Base-by-base conservation (phyloP, 805 yeast genomes). In the Yamadazyma nakazawae region DNA sequence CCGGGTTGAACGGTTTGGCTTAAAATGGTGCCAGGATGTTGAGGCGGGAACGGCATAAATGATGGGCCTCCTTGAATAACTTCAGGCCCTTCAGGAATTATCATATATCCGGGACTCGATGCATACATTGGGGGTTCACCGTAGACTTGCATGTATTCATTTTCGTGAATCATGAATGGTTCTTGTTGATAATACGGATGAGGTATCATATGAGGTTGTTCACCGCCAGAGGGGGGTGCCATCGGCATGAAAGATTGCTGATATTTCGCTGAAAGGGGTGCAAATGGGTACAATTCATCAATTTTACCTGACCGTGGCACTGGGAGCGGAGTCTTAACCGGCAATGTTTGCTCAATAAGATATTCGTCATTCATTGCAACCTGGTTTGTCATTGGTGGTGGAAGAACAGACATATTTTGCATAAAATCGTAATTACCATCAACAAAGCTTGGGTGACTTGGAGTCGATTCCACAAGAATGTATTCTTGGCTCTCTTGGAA, bases 261-360 rank as follows among this genome's bases (percentile, higher is more conserved):
- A 40, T 43, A 59, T 28, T 61, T 61, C 13, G 65, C 66, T n/a
- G 45, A 45, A 17, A 48, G 38, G 10, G 54, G 54, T 16, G 36
- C 34, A 34, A 46, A 37, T 31, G 40, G 47, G 17, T 19, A 37
- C 8, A 44, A 44, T n/a, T 44, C 49, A 32, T 38, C 46, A 12
- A 32, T 38, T 37, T 44, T 43, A 2, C 47, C 48, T 2, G 56
- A 42, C 30, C 51, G 43, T 13, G 57, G 53, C 7, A 57, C 19
- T 4, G 54, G 48, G 16, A 59, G 14, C 7, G 70, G 66, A 2
- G 67, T 74, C 26, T 71, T 69, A 46, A 70, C 62, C 0, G 79
- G 78, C 24, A 67, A 69, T 0, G 82, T 72, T 52, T 78, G 81
- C 51, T 78, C 81, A 35, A 78, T 75, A 40, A 78, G 55, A 43